Base-by-base conservation (phyloP, 257 asterid genomes). In the Ballota nigra region DNA sequence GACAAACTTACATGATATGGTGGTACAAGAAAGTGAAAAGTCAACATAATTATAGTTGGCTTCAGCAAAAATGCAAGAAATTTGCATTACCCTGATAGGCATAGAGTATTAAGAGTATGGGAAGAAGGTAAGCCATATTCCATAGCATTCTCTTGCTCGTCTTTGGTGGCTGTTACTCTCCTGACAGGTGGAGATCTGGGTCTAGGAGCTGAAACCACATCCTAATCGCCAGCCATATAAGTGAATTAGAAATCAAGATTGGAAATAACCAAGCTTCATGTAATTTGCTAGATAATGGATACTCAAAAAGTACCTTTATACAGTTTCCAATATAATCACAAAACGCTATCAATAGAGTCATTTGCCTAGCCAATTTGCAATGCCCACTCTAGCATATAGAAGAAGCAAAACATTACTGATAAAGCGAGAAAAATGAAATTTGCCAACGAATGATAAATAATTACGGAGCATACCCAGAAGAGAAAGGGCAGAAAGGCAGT, bases 71-170 rank as follows among this genome's bases (percentile, higher is more conserved):
- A 52, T 20, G 51, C 53, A 55, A 58, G 58, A 75, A 45, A 69
- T 52, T 24, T 16, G 23, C 23, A 57, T 6, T 89, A 95, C 99
- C 98, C 99, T 5, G 98, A 86, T 43, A 92, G 82, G 90, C 99
- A 95, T 58, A 92, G 83, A 45, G 98, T 95, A 81, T 95, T 95
- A 68, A 92, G 96, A 70, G 98, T 95, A 81, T 90, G 98, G 0
- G 99, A 92, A 62, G 99, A 92, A 75, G 97, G 98, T 23, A 95
- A 80, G 71, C 96, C 97, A 63, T 92, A 92, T 85, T 92, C 97
- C 88, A 92, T 75, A 18, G 97, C 97, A 83, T 92, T 92, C 47
- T 88, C 97, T 77, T 83, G 87, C 83, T 89, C 97, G 56, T 92
- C 99, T 75, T 85, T 69, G 26, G 96, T 88, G 62, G 94, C 86